phyloP scores from a whole-genome alignment of 805 yeast species.

The Metschnikowia koreensis region DNA sequence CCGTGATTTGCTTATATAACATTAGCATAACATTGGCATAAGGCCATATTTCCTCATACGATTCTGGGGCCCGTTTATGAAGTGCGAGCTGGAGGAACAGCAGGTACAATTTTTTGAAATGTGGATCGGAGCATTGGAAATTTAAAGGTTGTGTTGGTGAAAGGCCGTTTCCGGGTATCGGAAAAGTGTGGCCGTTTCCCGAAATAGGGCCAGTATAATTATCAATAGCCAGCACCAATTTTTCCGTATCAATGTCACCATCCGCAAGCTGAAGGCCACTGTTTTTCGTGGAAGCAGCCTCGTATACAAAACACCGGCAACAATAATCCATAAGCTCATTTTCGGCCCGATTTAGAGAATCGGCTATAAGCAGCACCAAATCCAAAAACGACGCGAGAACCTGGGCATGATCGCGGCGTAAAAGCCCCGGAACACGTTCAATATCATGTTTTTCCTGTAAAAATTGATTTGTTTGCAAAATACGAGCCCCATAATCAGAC shows the following conservation, averaged over 20 bases:
- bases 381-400: not conserved
- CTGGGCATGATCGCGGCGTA: not conserved
- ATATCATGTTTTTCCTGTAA: not conserved
- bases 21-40: constrained; percentile 23
- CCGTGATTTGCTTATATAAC: constrained; percentile 23
- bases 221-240: constrained; percentile 6
- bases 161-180: not conserved
- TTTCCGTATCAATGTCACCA: constrained; percentile 5
- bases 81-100: constrained; percentile 24
- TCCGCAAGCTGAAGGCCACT: not conserved
- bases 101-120: constrained; percentile 22
- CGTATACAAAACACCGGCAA: constrained; percentile 1
- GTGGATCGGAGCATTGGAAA: constrained; percentile 18
- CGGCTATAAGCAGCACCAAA: not conserved
- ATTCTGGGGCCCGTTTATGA: constrained; percentile 12
- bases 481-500: not conserved
- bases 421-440: not conserved
- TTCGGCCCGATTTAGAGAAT: not conserved
- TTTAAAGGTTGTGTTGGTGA: constrained; percentile 8
- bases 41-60: constrained; percentile 14
- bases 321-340: not conserved
- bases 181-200: not conserved
- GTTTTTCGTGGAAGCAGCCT: not conserved
- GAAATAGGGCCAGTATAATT: not conserved
- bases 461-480: not conserved